Evolutionary conservation across 768 basidiomycete genomes (phyloP).

Genomic region (Psilocybe sp.): DNA sequence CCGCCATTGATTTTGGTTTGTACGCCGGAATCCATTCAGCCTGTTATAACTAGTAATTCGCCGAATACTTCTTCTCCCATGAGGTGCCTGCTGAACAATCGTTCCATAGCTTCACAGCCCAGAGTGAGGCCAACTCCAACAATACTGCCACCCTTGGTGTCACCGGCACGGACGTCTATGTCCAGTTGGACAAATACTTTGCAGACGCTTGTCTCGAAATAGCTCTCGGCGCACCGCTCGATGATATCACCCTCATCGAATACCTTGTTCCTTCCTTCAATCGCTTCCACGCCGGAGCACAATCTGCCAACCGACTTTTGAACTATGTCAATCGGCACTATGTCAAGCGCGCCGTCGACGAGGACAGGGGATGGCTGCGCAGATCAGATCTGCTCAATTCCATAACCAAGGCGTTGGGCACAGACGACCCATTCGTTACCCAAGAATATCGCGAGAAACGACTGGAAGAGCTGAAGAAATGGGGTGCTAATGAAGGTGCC

Average conservation of each 20-base stretch:
- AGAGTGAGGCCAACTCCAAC: slow-evolving; percentile 41
- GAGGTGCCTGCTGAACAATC: slow-evolving; percentile 12
- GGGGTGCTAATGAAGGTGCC: slow-evolving; percentile 62
- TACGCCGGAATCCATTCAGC: slow-evolving; percentile 80
- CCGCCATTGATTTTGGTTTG: slow-evolving; percentile 67
- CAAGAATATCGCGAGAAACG: slow-evolving; percentile 56
- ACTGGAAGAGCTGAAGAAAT: slow-evolving; percentile 62
- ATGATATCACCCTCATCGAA: slow-evolving; percentile 63
- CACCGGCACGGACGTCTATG: slow-evolving; percentile 69
- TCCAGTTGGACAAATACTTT: slow-evolving; percentile 71
- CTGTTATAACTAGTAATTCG: slow-evolving; percentile 74
- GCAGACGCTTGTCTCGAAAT: slow-evolving; percentile 59
- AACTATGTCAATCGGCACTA: slow-evolving; percentile 80
- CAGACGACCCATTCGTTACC: slow-evolving; percentile 55
- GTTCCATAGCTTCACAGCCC: slow-evolving; percentile 46
- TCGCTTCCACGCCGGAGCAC: slow-evolving; percentile 65
- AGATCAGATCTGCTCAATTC: slow-evolving; percentile 63
- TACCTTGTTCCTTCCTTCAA: slow-evolving; percentile 72
- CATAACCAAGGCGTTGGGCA: slow-evolving; percentile 47
- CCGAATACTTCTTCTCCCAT: slow-evolving; percentile 12
- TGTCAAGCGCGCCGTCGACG: slow-evolving; percentile 73
- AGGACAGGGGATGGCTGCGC: slow-evolving; percentile 77
- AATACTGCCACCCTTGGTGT: slow-evolving; percentile 11
- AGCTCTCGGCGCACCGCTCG: slow-evolving; percentile 59
- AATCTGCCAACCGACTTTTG: slow-evolving; percentile 67